Base-by-base conservation (phyloP, 768 basidiomycete genomes). In the Filobasidium floriforme region DNA sequence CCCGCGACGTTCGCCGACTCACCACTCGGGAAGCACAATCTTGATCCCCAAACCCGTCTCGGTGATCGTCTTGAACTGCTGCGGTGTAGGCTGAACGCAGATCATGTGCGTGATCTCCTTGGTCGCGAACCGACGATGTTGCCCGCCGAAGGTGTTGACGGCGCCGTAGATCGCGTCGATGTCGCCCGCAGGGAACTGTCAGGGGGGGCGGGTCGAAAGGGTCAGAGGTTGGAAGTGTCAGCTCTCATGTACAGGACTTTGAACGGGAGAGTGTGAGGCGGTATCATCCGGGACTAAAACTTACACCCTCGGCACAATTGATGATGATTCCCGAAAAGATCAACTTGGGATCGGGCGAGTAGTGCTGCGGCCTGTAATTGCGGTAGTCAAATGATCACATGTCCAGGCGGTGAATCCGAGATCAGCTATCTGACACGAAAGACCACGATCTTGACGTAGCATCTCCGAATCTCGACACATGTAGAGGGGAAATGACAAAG, bases 11-110 rank as follows among this genome's bases (percentile, higher is more conserved):
- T n/a, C 52, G 10, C 19, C 11, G 11, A 68, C 69, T 62, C 9
- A 92, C 92, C 92, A 96, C 69, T 92, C 89, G 0, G 92, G 92
- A 0, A 91, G 82, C n/a, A 96, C 73, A 11, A 91, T 80, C 60
- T 82, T 84, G 72, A 92, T 83, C 10, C 72, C 72, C 1, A 75
- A 67, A n/a, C 69, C 63, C 10, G 64, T 46, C 15, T 43, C 32
- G 15, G 44, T 26, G 43, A 69, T 59, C 37, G 59, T 32, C 15
- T 62, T 41, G 37, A 65, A 69, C 44, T 63, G 61, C n/a, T 29
- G 7, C 10, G 41, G 14, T 4, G 32, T 51, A 10, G 44, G 59
- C 11, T 19, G 18, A 6, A 41, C 15, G 29, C 46, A 62, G 85
- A 93, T 88, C 60, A 94, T 83, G 75, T 94, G 92, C 0, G 92